Base-by-base conservation (phyloP, 2,329 filamentous ascomycete species). In the Hortaea werneckii region DNA sequence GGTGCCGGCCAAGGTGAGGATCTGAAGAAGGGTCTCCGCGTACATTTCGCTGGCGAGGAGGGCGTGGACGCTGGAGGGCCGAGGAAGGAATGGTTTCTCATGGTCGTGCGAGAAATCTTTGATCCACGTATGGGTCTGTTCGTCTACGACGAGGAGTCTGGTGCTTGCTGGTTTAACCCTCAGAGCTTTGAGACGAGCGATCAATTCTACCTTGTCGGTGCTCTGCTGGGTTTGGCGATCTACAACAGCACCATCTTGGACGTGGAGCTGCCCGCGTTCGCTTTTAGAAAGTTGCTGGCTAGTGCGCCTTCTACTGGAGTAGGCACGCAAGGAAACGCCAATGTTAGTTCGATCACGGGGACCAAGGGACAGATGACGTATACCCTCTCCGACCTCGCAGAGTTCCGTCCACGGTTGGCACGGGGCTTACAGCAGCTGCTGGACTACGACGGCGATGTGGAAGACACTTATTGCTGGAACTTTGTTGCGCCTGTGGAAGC, bases 191-290 rank as follows among this genome's bases (percentile, higher is more conserved):
- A 95, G 63, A 89, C 86, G 0, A 89, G 87, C 0, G 87, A 95
- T 59, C 87, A 94, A 54, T 95, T 86, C 65, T 94, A 92, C 61
- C 74, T 95, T 20, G 85, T 95, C 28, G 89, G 89, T 1, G 86
- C 92, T 9, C 75, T 95, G 6, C 75, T 95, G 45, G 89, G 89
- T 0, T 72, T 95, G 48, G 89, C 89, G 10, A 94, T 95, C 50
- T 94, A 95, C 68, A 95, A 95, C 65, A 94, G 87, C 2, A 95
- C 87, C 0, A 95, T 95, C 54, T 72, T 95, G 12, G 89, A 95
- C 60, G 78, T 95, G 41, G 85, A 87, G 1, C 75, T 95, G 13
- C 89, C 89, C 1, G 85, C 88, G 0, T 94, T 95, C 62, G 83
- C 85, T 1, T 95, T 94, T 61, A 82, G 87, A 53, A 95, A 94